Conservation (phyloP, 2,329 filamentous ascomycete species). For the Plenodomus lindquistii region DNA sequence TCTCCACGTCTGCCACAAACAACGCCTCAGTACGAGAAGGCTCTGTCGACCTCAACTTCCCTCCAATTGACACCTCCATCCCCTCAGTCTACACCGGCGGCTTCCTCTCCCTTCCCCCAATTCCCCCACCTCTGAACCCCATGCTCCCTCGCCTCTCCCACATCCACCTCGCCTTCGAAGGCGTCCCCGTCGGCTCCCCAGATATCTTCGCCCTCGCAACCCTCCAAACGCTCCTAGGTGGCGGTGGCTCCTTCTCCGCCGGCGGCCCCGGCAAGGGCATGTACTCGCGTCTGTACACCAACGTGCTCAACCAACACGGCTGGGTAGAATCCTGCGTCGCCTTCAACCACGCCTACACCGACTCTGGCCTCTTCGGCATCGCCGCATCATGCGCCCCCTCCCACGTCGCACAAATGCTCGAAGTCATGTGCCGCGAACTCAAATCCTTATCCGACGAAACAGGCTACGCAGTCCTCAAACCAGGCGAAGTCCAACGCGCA, state of each 20-base stretch:
- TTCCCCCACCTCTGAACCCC: slow-evolving; percentile 77
- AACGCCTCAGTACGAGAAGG: slow-evolving; percentile 59
- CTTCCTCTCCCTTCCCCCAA: slow-evolving; percentile 81
- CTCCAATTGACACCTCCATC: slow-evolving; percentile 60
- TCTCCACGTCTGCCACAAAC: slow-evolving; percentile 73
- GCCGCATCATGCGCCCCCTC: slow-evolving; percentile 81
- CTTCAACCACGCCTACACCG: slow-evolving; percentile 97
- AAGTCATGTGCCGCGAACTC: slow-evolving; percentile 92
- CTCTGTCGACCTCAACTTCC: slow-evolving; percentile 53
- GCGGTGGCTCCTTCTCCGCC: slow-evolving; percentile 94
- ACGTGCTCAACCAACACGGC: slow-evolving; percentile 94
- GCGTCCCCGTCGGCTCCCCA: slow-evolving; percentile 82
- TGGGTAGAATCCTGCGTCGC: slow-evolving; percentile 96
- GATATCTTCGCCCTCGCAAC: slow-evolving; percentile 97
- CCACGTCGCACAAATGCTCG: slow-evolving; percentile 80
- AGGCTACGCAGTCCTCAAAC: slow-evolving; percentile 72
- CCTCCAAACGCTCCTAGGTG: slow-evolving; percentile 91
- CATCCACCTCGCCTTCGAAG: slow-evolving; percentile 95
- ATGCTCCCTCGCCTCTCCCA: slow-evolving; percentile 81
- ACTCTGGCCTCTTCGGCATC: slow-evolving; percentile 94
- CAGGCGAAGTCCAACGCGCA: slow-evolving; percentile 81
- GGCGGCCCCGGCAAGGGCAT: slow-evolving; percentile 98
- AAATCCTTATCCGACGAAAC: slow-evolving; percentile 74
- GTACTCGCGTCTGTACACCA: slow-evolving; percentile 97
- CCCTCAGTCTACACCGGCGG: slow-evolving; percentile 90